Evolutionary conservation across 1,284 basidiomycete genomes (phyloP), one percentile per base, ranked within the genome.

Genomic region (Puccinia horiana): DNA sequence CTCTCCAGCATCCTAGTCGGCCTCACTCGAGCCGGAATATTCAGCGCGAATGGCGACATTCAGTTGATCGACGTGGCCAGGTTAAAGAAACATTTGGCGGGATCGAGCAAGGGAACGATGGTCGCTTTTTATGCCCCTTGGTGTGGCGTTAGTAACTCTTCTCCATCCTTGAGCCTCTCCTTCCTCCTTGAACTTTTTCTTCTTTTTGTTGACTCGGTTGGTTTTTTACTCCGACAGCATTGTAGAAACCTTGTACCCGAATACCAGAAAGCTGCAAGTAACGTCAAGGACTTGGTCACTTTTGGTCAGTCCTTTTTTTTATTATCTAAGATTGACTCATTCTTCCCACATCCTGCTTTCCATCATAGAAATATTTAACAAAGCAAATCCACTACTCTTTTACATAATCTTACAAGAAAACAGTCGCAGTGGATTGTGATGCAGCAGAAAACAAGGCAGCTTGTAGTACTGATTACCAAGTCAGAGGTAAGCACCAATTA

Each of bases 341-440:
- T 18, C 26, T 6, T n/a, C 14, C 9, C 40, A 23, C 14, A 12
- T 47, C 58, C 18, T 29, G 16, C 26, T 18, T 11, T 35, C 29
- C 37, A 18, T n/a, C n/a, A n/a, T n/a, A n/a, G n/a, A n/a, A n/a
- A n/a, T n/a, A n/a, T n/a, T n/a, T n/a, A n/a, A n/a, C n/a, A n/a
- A n/a, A n/a, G n/a, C n/a, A n/a, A n/a, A n/a, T n/a, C n/a, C n/a
- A n/a, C n/a, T n/a, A n/a, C n/a, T n/a, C n/a, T 42, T 54, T 32
- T 69, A 18, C n/a, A 37, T 67, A 54, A 4, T 49, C 14, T 47
- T 65, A 2, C 0, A 37, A 61, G 9, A 26, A 54, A 49, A 44
- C 40, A 76, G 80, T 63, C 11, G 80, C 72, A 26, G 73, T 82
- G 11, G 80, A 82, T 82, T 82, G 80, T 67, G 80, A 82, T 54